Evolutionary conservation across 352 stramenopile genomes (phyloP).

Genomic region (Phytophthora sp.): DNA sequence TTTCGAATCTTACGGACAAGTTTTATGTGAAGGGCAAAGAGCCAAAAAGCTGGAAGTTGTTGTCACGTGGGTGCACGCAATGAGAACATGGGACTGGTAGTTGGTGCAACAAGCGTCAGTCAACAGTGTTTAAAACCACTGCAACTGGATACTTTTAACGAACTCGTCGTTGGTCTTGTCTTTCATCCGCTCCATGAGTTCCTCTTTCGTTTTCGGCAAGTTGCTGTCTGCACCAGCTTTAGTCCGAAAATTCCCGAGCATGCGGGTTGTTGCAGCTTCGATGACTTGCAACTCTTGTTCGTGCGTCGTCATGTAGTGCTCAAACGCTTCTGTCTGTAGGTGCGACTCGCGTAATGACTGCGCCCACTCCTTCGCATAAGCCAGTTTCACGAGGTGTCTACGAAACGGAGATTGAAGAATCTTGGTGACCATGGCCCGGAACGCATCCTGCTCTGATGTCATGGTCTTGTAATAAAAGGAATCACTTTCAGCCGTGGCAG

Average conservation of each 20-base stretch:
- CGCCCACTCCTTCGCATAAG: constrained; percentile 59
- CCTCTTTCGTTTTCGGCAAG: constrained; percentile 37
- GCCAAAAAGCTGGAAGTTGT: constrained; percentile 54
- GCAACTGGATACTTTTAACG: constrained; percentile 36
- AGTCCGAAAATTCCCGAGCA: constrained; percentile 67
- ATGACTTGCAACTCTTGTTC: constrained; percentile 60
- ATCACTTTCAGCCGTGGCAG: constrained; percentile 20
- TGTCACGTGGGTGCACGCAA: constrained; percentile 67
- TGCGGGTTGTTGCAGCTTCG: constrained; percentile 48
- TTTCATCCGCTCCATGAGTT: constrained; percentile 34
- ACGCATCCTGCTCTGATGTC: constrained; percentile 3
- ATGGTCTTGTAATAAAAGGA: constrained; percentile 27
- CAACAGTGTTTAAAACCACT: constrained; percentile 70
- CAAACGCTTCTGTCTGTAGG: constrained; percentile 52
- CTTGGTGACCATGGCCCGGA: constrained; percentile 51
- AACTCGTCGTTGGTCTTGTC: constrained; percentile 23
- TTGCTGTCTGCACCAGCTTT: constrained; percentile 34
- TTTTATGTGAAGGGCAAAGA: constrained; percentile 61
- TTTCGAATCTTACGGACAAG: constrained; percentile 69
- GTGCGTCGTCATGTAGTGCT: constrained; percentile 67
- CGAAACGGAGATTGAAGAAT: constrained; percentile 66
- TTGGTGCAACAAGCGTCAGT: not conserved
- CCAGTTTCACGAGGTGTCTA: constrained; percentile 65
- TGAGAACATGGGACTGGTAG: constrained; percentile 14
- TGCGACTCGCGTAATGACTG: constrained; percentile 69